Conservation (phyloP, 768 basidiomycete genomes). For the Boletus pseudopeckii region DNA sequence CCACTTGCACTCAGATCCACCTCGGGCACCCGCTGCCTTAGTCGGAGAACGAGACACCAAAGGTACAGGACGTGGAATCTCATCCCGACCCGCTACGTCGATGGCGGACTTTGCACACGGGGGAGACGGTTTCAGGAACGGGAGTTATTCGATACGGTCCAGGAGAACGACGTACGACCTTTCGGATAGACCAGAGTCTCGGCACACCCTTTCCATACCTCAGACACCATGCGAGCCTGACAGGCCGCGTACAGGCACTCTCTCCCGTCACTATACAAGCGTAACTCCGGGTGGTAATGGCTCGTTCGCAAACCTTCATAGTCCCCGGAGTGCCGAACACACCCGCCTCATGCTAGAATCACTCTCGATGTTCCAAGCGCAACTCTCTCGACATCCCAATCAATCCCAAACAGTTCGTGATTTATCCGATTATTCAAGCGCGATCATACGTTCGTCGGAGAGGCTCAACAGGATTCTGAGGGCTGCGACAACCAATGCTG, state of each 20-base stretch:
- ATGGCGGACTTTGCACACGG: conserved; percentile 48
- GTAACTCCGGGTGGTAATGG: conserved; percentile 19
- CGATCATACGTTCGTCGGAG: conserved; percentile 63
- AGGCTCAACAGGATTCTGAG: conserved; percentile 62
- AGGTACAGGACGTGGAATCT: conserved; percentile 14
- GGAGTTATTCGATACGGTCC: conserved; percentile 16
- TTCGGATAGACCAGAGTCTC: conserved; percentile 21
- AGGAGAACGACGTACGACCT: conserved; percentile 25
- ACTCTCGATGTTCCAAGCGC: conserved; percentile 64
- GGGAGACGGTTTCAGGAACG: conserved; percentile 13
- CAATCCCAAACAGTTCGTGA: conserved; percentile 47
- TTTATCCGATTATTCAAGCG: conserved; percentile 57
- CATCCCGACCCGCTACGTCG: conserved; percentile 48
- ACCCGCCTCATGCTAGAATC: conserved; percentile 68
- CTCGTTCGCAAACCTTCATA: conserved; percentile 7
- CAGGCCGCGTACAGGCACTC: conserved; percentile 7
- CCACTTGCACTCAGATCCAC: conserved; percentile 26
- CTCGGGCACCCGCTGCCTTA: conserved; percentile 15
- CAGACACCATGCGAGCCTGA: conserved; percentile 19
- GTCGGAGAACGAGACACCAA: conserved; percentile 20
- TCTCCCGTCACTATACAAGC: conserved; percentile 13
- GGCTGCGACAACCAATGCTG: conserved; percentile 50
- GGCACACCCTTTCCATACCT: conserved; percentile 11
- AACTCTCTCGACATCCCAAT: conserved; percentile 53
- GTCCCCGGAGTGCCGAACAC: conserved; percentile 49